phyloP scores from a whole-genome alignment of 2,329 filamentous ascomycete genomes.

The Amphichorda felina region DNA sequence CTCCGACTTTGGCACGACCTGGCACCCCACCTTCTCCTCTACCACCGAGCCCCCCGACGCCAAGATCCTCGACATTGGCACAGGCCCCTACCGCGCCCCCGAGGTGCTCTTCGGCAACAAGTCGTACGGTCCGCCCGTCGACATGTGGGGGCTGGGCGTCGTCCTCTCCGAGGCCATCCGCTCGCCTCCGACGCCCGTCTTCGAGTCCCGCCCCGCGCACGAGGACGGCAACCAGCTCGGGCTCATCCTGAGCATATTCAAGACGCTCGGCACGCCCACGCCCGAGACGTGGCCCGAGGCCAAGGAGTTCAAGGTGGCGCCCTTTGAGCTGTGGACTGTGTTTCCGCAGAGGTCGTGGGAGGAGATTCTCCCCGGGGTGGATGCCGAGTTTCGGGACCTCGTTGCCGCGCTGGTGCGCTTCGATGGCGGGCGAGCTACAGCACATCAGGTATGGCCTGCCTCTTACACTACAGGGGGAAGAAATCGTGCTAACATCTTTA shows the following conservation, averaged over 20 bases:
- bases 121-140: conserved; percentile 58
- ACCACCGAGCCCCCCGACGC: conserved; percentile 51
- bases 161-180: conserved; percentile 67
- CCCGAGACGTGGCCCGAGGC: conserved; percentile 76
- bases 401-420: conserved; percentile 60
- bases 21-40: conserved; percentile 51
- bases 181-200: conserved; percentile 49
- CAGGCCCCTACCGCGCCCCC: conserved; percentile 79
- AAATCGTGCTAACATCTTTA: neutral
- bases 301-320: conserved; percentile 51
- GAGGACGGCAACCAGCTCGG: conserved; percentile 88
- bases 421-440: conserved; percentile 57
- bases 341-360: conserved; percentile 61
- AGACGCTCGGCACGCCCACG: conserved; percentile 78
- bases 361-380: conserved; percentile 51
- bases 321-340: conserved; percentile 80
- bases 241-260: conserved; percentile 85
- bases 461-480: neutral
- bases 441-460: conserved; percentile 28
- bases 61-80: conserved; percentile 90
- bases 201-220: conserved; percentile 60
- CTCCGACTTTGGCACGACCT: conserved; percentile 87
- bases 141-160: conserved; percentile 83
- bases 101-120: conserved; percentile 81
- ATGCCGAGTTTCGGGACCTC: conserved; percentile 48